Conservation (phyloP, 2,329 filamentous ascomycete species). For the Plenodomus lindquistii region DNA sequence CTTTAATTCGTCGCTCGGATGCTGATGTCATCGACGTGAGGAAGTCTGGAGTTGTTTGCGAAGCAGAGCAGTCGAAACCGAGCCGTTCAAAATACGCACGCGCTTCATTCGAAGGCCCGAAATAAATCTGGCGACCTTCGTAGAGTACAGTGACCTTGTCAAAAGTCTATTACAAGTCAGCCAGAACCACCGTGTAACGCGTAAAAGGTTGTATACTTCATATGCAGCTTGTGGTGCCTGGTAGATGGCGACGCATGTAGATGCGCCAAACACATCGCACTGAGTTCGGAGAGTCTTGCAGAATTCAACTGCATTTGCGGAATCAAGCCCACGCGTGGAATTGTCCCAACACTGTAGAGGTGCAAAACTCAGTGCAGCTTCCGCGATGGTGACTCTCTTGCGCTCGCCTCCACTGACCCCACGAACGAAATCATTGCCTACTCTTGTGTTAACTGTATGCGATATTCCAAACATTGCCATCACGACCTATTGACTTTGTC, state of each 20-base stretch:
- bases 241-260: conserved; percentile 56
- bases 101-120: conserved; percentile 64
- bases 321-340: conserved; percentile 31
- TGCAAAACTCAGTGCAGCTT: conserved; percentile 20
- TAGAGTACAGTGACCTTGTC: conserved; percentile 73
- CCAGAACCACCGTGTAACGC: not conserved
- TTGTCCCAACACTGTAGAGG: conserved; percentile 53
- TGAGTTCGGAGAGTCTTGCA: conserved; percentile 56
- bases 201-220: conserved; percentile 45
- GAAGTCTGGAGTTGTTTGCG: conserved; percentile 63
- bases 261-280: conserved; percentile 54
- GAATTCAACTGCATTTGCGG: conserved; percentile 60
- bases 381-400: conserved; percentile 35
- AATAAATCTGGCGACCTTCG: conserved; percentile 74
- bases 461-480: conserved; percentile 76
- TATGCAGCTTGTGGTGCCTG: conserved; percentile 70
- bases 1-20: conserved; percentile 45
- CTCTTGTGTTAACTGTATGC: conserved; percentile 70
- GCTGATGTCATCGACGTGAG: conserved; percentile 63
- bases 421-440: conserved; percentile 73
- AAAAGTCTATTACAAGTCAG: conserved; percentile 47
- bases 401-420: conserved; percentile 73
- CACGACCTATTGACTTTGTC: conserved; percentile 51
- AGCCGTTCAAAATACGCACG: conserved; percentile 69
- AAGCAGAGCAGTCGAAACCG: conserved; percentile 69